These are phyloP conservation scores for Harrya chromipes DNA, from an alignment of 768 basidiomycete species.

Conservation along the genomic window DNA sequence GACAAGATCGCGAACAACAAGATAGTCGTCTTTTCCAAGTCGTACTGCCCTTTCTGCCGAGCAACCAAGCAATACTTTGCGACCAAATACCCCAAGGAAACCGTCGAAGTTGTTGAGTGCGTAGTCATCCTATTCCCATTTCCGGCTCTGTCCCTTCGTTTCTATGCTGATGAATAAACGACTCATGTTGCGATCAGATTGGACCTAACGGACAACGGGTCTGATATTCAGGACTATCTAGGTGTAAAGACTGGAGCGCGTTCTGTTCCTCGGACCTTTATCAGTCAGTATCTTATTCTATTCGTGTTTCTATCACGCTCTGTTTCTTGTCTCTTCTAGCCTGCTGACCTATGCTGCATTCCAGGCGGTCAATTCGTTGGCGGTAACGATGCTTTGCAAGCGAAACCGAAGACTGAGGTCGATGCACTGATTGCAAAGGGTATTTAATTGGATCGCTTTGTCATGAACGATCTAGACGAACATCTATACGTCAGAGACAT, in stretches of 20 bases:
- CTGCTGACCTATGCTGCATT: background rate
- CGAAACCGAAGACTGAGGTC: background rate
- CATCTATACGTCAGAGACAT: conserved; percentile 1
- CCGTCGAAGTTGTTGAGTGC: conserved; percentile 47
- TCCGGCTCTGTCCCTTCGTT: background rate
- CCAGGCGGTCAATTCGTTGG: conserved; percentile 21
- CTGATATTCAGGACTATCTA: conserved; percentile 66
- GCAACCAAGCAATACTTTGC: conserved; percentile 47
- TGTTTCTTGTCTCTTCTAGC: background rate
- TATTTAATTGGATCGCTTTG: background rate
- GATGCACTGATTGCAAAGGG: conserved; percentile 10
- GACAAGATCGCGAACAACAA: conserved; percentile 46
- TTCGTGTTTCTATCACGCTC: no score
- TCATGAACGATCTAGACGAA: no score
- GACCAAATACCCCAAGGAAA: conserved; percentile 36
- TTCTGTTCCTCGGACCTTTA: conserved; percentile 77
- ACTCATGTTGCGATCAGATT: conserved; percentile 36
- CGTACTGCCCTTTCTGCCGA: conserved; percentile 51
- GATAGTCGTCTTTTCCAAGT: conserved; percentile 60
- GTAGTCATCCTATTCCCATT: conserved; percentile 13
- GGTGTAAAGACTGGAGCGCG: conserved; percentile 58
- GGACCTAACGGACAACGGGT: conserved; percentile 55
- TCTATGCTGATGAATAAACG: no score
- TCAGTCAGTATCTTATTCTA: conserved; percentile 44
- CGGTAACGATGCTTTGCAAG: conserved; percentile 20